A percentile compares a stretch with the other conserved stretches of the same genome.
phyloP scores from a whole-genome alignment of 305 asterid species.

The Rubia occidens region DNA sequence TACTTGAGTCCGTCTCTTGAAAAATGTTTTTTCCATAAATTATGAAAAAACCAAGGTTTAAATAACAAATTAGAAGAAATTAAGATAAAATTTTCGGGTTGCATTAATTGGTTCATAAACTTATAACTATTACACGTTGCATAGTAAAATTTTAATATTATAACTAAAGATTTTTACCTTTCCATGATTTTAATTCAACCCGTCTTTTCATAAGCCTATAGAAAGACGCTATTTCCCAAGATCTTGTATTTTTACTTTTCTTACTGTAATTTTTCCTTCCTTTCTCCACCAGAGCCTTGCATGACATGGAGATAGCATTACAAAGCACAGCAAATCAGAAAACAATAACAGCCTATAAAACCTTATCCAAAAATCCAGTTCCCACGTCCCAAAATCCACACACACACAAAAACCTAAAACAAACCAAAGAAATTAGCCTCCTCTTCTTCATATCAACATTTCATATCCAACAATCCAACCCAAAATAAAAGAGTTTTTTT shows the following conservation, averaged over 20 bases:
- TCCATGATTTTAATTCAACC: too few relatives aligned
- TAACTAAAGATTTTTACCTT: too few relatives aligned
- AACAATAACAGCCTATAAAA: constrained; percentile 28
- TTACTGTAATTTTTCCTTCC: not conserved
- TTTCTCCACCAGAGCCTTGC: not conserved
- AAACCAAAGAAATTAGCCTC: constrained; percentile 6
- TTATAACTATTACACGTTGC: too few relatives aligned
- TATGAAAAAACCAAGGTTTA: too few relatives aligned
- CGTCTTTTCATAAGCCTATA: too few relatives aligned
- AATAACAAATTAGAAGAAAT: too few relatives aligned
- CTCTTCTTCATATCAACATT: not conserved
- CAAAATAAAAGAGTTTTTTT: not conserved
- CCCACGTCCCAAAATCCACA: constrained; percentile 24
- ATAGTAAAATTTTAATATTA: too few relatives aligned
- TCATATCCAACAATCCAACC: not conserved
- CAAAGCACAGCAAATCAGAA: constrained; percentile 13
- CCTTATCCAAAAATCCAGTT: constrained; percentile 50
- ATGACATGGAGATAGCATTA: constrained; percentile 39
- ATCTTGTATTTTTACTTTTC: too few relatives aligned
- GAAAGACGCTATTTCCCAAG: too few relatives aligned
- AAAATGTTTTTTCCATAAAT: too few relatives aligned
- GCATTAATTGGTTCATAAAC: too few relatives aligned
- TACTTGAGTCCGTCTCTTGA: not conserved
- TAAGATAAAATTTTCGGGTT: too few relatives aligned
- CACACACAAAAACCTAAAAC: constrained; percentile 8